These are phyloP conservation scores for Thyridium curvatum DNA, from an alignment of 2,329 filamentous ascomycete species.

Conservation along the genomic window DNA sequence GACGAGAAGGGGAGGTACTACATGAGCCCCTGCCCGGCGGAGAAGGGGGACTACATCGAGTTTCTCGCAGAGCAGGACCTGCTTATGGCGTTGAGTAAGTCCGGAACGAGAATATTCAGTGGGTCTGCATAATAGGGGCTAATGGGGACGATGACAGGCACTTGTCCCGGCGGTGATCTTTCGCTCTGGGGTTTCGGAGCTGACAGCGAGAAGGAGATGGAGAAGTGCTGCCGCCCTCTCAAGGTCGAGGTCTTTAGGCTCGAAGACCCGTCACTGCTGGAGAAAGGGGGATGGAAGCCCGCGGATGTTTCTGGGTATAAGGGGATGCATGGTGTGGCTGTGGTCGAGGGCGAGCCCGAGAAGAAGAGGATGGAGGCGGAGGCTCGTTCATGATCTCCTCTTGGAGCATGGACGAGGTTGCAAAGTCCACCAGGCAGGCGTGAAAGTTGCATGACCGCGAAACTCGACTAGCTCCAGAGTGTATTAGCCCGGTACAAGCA, in stretches of 20 bases:
- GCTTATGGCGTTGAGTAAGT: conserved; percentile 49
- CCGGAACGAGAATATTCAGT: background rate
- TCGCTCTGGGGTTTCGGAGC: conserved; percentile 76
- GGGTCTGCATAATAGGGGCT: conserved; percentile 39
- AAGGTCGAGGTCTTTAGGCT: conserved; percentile 68
- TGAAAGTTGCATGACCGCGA: too few relatives aligned
- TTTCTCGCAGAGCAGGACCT: conserved; percentile 78
- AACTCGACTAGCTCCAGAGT: too few relatives aligned
- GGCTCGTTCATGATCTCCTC: too few relatives aligned
- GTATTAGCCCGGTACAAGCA: too few relatives aligned
- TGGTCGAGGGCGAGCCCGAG: too few relatives aligned
- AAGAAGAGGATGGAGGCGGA: too few relatives aligned
- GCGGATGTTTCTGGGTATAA: too few relatives aligned
- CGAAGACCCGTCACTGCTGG: conserved; percentile 28
- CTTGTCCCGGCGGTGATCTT: conserved; percentile 76
- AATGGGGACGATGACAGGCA: conserved; percentile 28
- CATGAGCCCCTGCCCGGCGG: conserved; percentile 59
- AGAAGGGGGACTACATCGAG: conserved; percentile 56
- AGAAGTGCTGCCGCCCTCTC: conserved; percentile 65
- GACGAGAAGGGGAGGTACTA: conserved; percentile 69
- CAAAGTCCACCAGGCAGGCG: too few relatives aligned
- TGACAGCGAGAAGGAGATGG: conserved; percentile 60
- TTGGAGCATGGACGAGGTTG: too few relatives aligned
- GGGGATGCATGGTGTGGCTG: too few relatives aligned
- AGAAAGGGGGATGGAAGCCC: too few relatives aligned